Base-by-base conservation (phyloP, 2,329 filamentous ascomycete species). In the Colletotrichum lentis region DNA sequence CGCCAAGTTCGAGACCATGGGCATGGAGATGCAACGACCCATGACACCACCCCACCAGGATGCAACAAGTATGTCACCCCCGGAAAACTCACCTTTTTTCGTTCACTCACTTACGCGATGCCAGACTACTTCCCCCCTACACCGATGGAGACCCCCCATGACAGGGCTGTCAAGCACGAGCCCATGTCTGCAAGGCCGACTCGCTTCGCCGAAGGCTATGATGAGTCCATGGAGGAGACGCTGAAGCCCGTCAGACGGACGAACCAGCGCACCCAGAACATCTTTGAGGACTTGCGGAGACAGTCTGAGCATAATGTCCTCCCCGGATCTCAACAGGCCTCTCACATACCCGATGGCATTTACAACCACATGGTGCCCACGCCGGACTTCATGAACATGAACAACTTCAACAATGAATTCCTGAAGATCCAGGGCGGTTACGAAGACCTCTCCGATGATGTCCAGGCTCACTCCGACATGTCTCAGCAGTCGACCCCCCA, bases 181-280 rank as follows among this genome's bases (percentile, higher is more conserved):
- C 71, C 77, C 18, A 49, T 59, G 54, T 69, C 67, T 20, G 60
- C 65, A 1, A 77, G 78, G 3, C 80, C 80, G 3, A 80, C 77
- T 72, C 78, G 90, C 62, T 90, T 90, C 73, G 76, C 83, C 3
- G 86, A 89, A 31, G 83, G 82, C 53, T 89, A 88, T 71, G 88
- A 90, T 73, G 87, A 88, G 76, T 89, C 87, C 16, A 87, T 89
- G 85, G 87, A 90, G 73, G 87, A 89, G 76, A 90, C 88, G 0
- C 82, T 90, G 72, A 90, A 89, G 78, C 87, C 88, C 5, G 73
- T 77, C 16, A 81, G 82, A 41, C 80, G 79, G 37, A 73, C 76
- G 39, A 83, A 81, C 69, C 79, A 76, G 65, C 80, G 82, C 46
- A 77, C 81, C 43, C 82, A 83, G 69, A 84, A 80, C 39, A 81